Base-by-base conservation (phyloP, 208 protist species). In the Herpetomonas samuelpessoai region DNA sequence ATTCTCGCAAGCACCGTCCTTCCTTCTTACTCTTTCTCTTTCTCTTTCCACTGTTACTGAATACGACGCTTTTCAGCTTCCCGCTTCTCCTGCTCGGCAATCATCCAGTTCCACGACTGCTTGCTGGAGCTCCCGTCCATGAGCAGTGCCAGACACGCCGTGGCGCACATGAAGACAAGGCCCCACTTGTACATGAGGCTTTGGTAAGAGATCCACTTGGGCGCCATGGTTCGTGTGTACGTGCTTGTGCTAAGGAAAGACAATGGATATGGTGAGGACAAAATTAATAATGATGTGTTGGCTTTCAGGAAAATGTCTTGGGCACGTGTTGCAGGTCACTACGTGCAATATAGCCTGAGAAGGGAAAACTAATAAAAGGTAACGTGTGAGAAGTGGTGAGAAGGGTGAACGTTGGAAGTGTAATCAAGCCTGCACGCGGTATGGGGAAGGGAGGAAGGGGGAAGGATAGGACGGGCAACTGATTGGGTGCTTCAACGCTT, bases 101-200 rank as follows among this genome's bases (percentile, higher is more conserved):
- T 65, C 88, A 94, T 89, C 73, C 70, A 90, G 18, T 91, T 68
- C 84, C 88, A 94, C 41, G 71, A 31, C 18, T 74, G 49, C 60
- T 81, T 82, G 30, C 62, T 68, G 27, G 69, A 72, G 9, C 71
- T 58, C 7, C 58, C 66, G 45, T 85, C 65, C 22, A 75, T 73
- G 52, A 89, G 54, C 47, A 91, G 25, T 1, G 74, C 30, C 12
- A 91, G 62, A 3, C 73, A 58, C 26, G 84, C 69, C 14, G 84
- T 70, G 0, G 74, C 69, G 57, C 83, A 94, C 71, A 86, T 90
- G 55, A 94, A 91, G 24, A 91, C 14, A 27, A 94, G 73, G 26
- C 81, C 88, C 55, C 86, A 94, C 30, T 61, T 66, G 56, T 82
- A 83, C 61, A 90, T 84, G 56, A 79, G 69, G n/a, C 68, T 57